phyloP scores from a whole-genome alignment of 208 protist species.

The Acanthamoeba culbertsoni region DNA sequence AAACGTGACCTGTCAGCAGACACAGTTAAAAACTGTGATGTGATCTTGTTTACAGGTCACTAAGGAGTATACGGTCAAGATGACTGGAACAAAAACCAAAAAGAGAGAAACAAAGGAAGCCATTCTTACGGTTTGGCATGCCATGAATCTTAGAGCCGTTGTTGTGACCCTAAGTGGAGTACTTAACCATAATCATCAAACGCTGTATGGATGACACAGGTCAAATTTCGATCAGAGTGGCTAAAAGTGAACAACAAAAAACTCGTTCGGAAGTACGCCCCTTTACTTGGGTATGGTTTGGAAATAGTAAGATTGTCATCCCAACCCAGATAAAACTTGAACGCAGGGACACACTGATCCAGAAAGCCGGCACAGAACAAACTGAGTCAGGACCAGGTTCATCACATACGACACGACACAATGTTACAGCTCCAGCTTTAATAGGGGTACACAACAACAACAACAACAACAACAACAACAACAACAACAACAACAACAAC shows the following conservation, averaged over 20 bases:
- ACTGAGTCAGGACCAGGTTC: too few species aligned
- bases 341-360: background rate
- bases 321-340: too few species aligned
- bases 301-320: too few species aligned
- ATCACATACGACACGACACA: too few species aligned
- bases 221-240: conserved; percentile 13
- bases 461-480: too few species aligned
- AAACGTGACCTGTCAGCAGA: background rate
- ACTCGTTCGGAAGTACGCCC: background rate
- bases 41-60: background rate
- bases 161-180: too few species aligned
- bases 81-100: background rate
- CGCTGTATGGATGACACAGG: background rate
- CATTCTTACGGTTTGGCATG: background rate
- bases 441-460: too few species aligned
- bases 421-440: too few species aligned
- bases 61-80: background rate
- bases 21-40: background rate
- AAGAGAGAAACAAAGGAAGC: background rate
- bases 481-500: too few species aligned
- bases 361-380: too few species aligned
- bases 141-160: background rate
- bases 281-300: too few species aligned
- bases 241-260: conserved; percentile 27
- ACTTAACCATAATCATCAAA: too few species aligned